phyloP scores from a whole-genome alignment of 306 rosid genomes.

The Chamaecrista fasciculata region DNA sequence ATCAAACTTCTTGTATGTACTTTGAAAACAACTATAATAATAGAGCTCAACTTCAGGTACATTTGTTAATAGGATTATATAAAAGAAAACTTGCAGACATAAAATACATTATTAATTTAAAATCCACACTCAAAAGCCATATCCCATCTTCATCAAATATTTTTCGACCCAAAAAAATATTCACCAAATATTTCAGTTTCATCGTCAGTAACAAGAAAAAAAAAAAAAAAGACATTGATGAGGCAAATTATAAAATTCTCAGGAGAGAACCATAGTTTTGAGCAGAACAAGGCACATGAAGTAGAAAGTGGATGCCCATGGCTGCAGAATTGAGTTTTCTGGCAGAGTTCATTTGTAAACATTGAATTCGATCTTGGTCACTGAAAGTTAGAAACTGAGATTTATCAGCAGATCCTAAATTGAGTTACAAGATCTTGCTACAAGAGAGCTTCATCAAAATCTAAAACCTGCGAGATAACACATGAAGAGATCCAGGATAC shows the following conservation, averaged over 20 bases:
- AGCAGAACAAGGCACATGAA: background rate
- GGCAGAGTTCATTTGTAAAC: background rate
- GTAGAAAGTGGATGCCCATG: background rate
- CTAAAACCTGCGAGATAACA: background rate
- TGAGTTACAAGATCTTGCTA: background rate
- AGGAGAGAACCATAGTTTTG: background rate
- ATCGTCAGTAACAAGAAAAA: background rate
- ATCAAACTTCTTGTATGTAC: background rate
- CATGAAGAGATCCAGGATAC: background rate
- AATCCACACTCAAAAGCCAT: background rate
- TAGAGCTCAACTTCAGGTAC: no score
- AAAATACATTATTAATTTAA: background rate
- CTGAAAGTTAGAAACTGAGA: background rate
- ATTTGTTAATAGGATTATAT: no score
- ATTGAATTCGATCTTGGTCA: background rate
- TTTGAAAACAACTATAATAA: no score
- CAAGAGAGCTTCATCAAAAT: background rate
- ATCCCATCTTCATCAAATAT: background rate
- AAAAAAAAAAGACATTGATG: background rate
- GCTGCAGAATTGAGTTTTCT: background rate
- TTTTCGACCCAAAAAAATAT: no score
- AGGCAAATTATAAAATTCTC: background rate
- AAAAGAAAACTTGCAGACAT: slow-evolving; percentile 5
- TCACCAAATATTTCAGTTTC: background rate
- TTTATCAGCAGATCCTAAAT: background rate